Evolutionary conservation across 2,329 filamentous ascomycete genomes (phyloP), one percentile per base, ranked within the genome.

Genomic region (Talaromyces sp.): DNA sequence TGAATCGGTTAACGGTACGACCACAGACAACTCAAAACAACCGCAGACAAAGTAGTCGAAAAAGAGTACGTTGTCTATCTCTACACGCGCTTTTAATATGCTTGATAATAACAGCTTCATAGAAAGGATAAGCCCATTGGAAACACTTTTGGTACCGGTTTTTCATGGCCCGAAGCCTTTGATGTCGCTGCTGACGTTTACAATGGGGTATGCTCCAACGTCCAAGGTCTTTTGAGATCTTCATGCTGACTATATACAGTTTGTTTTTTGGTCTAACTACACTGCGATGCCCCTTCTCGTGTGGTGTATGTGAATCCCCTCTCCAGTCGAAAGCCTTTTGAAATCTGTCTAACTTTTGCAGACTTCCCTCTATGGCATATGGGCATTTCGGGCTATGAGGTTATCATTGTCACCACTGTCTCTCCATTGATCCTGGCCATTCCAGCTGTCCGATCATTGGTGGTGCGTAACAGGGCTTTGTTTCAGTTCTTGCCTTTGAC

Each of bases 291-390:
- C 92, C 31, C 83, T 99, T 52, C 84, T 91, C 49, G 90, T 99
- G 52, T 99, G 95, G 95, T 99, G 90, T 92, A 87, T 85, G 90
- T 86, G 27, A 31, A 31, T 13, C 7, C 22, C 6, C 8, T 22
- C 2, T 9, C 27, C 27, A 6, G 27, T 31, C 27, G 27, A 31
- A 27, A 17, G 22, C 15, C 17, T 31, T 7, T 25, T n/a, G 33
- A 43, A 25, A 45, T 25, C 33, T 13, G 37, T 61, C 73, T 76
- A 62, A 75, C 62, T 52, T 33, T 35, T 52, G 41, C 68, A 92
- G 90, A 96, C 78, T 99, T 99, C 76, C 95, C 95, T 15, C 86
- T 99, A 11, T 99, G 95, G 95, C 88, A 97, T 77, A 99, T 99
- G 95, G 95, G 95, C 33, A 96, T 99, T 67, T 98, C 94, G 3